Conservation (phyloP, 2,329 filamentous ascomycete species). For the Sporothrix pseudoabietina region DNA sequence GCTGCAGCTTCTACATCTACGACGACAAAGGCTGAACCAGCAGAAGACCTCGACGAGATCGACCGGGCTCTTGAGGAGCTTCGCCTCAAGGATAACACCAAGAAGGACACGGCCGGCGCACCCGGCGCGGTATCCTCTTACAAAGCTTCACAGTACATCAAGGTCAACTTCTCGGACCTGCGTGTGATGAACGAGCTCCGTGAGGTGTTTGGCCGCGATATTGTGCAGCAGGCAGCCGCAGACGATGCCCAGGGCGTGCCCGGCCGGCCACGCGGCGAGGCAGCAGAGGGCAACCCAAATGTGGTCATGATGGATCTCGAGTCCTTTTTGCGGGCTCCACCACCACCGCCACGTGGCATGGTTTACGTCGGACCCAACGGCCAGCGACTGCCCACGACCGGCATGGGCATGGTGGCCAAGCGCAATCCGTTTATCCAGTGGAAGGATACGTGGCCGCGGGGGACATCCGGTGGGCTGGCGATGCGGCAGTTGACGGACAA, state of each 20-base stretch:
- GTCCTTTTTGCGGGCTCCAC: constrained; percentile 49
- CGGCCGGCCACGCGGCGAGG: constrained; percentile 37
- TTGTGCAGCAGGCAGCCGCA: constrained; percentile 56
- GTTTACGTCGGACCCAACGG: constrained; percentile 23
- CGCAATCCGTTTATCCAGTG: constrained; percentile 84
- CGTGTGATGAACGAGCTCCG: constrained; percentile 92
- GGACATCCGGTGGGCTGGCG: constrained; percentile 75
- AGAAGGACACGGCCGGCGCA: background rate
- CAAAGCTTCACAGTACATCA: background rate
- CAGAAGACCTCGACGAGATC: constrained; percentile 54
- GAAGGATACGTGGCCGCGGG: constrained; percentile 82
- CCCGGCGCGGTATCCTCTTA: constrained; percentile 30
- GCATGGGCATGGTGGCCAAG: constrained; percentile 69
- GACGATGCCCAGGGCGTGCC: constrained; percentile 49
- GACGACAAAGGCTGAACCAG: background rate
- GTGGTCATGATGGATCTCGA: constrained; percentile 57
- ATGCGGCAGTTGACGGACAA: constrained; percentile 55
- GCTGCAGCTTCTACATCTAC: background rate
- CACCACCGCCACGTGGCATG: constrained; percentile 24
- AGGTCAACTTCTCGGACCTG: constrained; percentile 54
- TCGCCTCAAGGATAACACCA: constrained; percentile 40
- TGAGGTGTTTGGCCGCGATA: constrained; percentile 58
- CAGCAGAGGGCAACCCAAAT: constrained; percentile 40
- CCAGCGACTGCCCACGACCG: constrained; percentile 38
- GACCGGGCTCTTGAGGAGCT: constrained; percentile 57